These are phyloP conservation scores for Sphenostylis stenocarpa DNA, from an alignment of 306 rosid genomes.

Conservation along the genomic window DNA sequence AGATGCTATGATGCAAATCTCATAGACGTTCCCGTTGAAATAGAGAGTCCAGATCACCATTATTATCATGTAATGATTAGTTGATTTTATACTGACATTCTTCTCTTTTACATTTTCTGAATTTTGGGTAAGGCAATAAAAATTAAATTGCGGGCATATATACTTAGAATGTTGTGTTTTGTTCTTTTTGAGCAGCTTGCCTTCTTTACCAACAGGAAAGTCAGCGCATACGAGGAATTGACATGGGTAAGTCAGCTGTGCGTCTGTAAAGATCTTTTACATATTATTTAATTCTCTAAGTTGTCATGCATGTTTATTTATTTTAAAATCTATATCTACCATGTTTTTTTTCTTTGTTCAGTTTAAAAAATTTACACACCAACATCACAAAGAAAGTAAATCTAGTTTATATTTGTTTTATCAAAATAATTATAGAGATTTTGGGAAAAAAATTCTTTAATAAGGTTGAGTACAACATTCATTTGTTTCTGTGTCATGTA, in stretches of 20 bases:
- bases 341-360: no score
- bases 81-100: background rate
- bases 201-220: slow-evolving; percentile 63
- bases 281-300: no score
- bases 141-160: background rate
- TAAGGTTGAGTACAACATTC: no score
- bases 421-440: no score
- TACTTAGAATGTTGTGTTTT: background rate
- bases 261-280: no score
- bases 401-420: no score
- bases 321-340: no score
- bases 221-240: slow-evolving; percentile 68
- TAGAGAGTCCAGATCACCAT: slow-evolving; percentile 87
- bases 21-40: slow-evolving; percentile 78
- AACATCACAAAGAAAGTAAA: no score
- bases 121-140: background rate
- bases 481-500: no score
- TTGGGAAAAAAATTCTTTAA: no score
- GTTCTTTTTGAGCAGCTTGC: slow-evolving; percentile 62
- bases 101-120: slow-evolving; percentile 1
- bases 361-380: no score
- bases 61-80: slow-evolving; percentile 63
- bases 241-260: slow-evolving; percentile 64
- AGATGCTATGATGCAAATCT: slow-evolving; percentile 73
- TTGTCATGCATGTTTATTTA: no score